Conservation (phyloP, 495 filamentous ascomycete genomes). For the Aspergillus egyptiacus region DNA sequence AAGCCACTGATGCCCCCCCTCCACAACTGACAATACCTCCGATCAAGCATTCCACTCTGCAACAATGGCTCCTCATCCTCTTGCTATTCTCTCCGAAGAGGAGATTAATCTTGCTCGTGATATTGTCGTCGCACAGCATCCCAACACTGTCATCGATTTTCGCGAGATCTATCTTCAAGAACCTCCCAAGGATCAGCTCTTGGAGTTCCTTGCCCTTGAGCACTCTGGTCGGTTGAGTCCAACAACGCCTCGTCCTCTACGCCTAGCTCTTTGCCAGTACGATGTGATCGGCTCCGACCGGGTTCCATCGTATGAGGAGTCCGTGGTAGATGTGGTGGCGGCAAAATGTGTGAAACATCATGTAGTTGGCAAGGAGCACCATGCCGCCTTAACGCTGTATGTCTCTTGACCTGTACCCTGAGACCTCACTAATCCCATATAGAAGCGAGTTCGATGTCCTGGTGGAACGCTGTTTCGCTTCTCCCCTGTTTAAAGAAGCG, state of each 20-base stretch:
- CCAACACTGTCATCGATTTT: constrained; percentile 43
- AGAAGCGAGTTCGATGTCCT: constrained; percentile 60
- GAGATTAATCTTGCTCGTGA: constrained; percentile 46
- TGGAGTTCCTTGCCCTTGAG: constrained; percentile 45
- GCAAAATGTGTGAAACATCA: constrained; percentile 44
- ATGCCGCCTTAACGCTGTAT: constrained; percentile 57
- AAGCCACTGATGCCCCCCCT: constrained; percentile 1
- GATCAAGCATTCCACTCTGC: background rate
- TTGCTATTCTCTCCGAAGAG: constrained; percentile 40
- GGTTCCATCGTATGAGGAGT: constrained; percentile 54
- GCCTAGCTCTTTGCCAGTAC: constrained; percentile 59
- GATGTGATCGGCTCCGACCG: constrained; percentile 56
- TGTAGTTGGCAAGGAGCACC: constrained; percentile 52
- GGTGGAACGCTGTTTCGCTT: constrained; percentile 53
- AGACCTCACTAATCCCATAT: constrained; percentile 13
- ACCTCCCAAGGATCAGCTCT: constrained; percentile 43
- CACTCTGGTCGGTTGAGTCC: constrained; percentile 43
- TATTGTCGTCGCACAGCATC: constrained; percentile 37
- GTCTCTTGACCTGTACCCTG: constrained; percentile 7
- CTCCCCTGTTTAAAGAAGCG: constrained; percentile 55
- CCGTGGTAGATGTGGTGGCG: constrained; percentile 53
- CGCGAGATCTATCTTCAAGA: constrained; percentile 50
- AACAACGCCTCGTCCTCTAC: constrained; percentile 45
- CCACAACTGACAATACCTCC: background rate
- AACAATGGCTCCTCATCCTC: constrained; percentile 37